Percentiles rank a stretch among this genome's conserved stretches.
Conservation (phyloP, 2,329 filamentous ascomycete genomes). For the Cyanodermella asteris region DNA sequence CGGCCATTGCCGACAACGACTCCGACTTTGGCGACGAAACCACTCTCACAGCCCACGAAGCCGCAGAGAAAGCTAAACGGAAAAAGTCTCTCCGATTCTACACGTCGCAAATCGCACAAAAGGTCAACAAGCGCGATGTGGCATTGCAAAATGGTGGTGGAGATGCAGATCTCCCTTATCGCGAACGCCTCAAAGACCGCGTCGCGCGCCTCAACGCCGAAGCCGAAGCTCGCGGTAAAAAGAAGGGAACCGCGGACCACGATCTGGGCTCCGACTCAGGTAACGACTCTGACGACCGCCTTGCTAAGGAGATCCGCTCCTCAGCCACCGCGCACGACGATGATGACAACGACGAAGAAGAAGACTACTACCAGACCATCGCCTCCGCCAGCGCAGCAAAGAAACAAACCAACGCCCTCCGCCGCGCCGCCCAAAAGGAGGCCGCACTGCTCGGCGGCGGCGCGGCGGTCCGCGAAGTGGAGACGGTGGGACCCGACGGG, state of each 20-base stretch:
- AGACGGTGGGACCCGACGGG: constrained; percentile 56
- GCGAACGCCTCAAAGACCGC: constrained; percentile 69
- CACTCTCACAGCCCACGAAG: constrained; percentile 50
- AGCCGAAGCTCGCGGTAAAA: constrained; percentile 61
- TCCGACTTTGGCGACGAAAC: constrained; percentile 92
- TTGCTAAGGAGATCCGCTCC: constrained; percentile 29
- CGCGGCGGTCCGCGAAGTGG: constrained; percentile 41
- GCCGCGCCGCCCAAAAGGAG: constrained; percentile 31
- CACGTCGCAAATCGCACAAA: constrained; percentile 91
- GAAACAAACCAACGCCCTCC: constrained; percentile 56
- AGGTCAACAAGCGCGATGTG: constrained; percentile 55
- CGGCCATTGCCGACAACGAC: constrained; percentile 28
- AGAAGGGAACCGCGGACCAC: constrained; percentile 36
- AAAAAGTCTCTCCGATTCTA: constrained; percentile 94
- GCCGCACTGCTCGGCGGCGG: constrained; percentile 35
- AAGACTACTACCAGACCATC: constrained; percentile 71
- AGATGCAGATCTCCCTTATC: constrained; percentile 46
- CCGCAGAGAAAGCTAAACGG: constrained; percentile 67
- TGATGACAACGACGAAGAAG: constrained; percentile 20
- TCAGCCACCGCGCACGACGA: no score
- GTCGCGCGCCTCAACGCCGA: constrained; percentile 73
- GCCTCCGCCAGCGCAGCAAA: constrained; percentile 31
- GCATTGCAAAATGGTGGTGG: constrained; percentile 41
- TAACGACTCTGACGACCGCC: constrained; percentile 38
- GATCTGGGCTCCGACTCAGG: constrained; percentile 48